These are phyloP conservation scores for Colletotrichum agaves DNA, from an alignment of 2,329 filamentous ascomycete species.

Conservation along the genomic window DNA sequence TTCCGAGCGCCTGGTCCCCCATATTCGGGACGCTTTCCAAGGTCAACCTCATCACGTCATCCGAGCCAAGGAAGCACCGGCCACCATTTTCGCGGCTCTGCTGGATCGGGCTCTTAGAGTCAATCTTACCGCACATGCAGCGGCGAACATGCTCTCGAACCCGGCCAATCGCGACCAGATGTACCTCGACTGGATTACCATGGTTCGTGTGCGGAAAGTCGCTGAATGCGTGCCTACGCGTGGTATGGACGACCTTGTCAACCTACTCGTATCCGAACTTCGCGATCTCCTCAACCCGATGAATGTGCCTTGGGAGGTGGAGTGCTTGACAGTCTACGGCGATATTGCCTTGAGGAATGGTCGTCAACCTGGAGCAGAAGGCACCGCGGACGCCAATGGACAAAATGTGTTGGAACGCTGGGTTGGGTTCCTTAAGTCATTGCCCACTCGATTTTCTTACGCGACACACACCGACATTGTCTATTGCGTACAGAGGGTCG, in stretches of 20 bases:
- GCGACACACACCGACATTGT: slow-evolving; percentile 78
- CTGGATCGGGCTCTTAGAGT: slow-evolving; percentile 89
- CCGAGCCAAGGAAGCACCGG: slow-evolving; percentile 86
- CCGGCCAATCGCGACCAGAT: slow-evolving; percentile 92
- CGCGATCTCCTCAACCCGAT: slow-evolving; percentile 76
- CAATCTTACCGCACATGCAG: slow-evolving; percentile 92
- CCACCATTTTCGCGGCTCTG: slow-evolving; percentile 86
- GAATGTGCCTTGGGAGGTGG: slow-evolving; percentile 72
- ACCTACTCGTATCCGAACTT: slow-evolving; percentile 73
- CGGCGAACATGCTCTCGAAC: slow-evolving; percentile 90
- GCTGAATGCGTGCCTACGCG: slow-evolving; percentile 71
- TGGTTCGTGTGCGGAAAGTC: slow-evolving; percentile 70
- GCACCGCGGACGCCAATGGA: slow-evolving; percentile 52
- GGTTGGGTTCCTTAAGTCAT: slow-evolving; percentile 75
- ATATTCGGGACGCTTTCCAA: slow-evolving; percentile 87
- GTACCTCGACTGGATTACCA: slow-evolving; percentile 89
- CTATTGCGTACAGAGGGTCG: slow-evolving; percentile 79
- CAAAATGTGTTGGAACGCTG: slow-evolving; percentile 82
- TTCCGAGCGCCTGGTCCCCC: slow-evolving; percentile 80
- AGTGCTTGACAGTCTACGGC: slow-evolving; percentile 69
- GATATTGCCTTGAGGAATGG: slow-evolving; percentile 63
- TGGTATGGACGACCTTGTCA: slow-evolving; percentile 74
- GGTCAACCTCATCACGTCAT: slow-evolving; percentile 87
- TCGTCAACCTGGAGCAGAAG: slow-evolving; percentile 52
- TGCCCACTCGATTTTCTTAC: slow-evolving; percentile 79